Evolutionary conservation across 306 rosid species (phyloP).

Genomic region (Gastrolobium villosum): DNA sequence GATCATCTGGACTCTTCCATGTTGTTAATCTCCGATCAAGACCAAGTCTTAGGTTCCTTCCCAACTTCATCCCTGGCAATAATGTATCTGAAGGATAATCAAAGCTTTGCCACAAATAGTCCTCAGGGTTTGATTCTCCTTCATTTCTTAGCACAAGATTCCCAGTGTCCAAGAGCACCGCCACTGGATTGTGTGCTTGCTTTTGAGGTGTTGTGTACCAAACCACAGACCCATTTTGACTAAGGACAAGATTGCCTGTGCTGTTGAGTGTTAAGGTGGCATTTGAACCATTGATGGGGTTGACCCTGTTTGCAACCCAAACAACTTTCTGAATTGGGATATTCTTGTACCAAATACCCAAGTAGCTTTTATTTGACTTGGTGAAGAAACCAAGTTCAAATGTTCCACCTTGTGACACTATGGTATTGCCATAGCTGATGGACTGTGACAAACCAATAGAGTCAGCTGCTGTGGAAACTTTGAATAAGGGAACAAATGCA

Average conservation of each 20-base stretch:
- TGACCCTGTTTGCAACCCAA: conserved; percentile 48
- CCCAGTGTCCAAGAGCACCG: no score
- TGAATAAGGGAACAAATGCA: neutral
- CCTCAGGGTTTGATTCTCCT: no score
- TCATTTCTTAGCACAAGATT: no score
- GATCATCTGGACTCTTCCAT: conserved; percentile 47
- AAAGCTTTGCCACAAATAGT: conserved; percentile 51
- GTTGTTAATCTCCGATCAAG: neutral
- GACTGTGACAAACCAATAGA: neutral
- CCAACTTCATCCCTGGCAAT: conserved; percentile 49
- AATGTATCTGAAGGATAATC: conserved; percentile 45
- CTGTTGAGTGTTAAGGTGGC: conserved; percentile 22
- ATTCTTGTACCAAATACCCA: conserved; percentile 33
- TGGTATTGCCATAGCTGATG: neutral
- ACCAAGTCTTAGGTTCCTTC: conserved; percentile 37
- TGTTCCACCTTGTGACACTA: conserved; percentile 13
- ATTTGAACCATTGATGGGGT: conserved; percentile 47
- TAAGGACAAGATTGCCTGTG: conserved; percentile 43
- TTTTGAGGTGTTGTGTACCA: no score
- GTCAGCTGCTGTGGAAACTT: conserved; percentile 5
- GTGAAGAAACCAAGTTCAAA: conserved; percentile 50
- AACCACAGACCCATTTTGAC: neutral
- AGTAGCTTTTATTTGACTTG: conserved; percentile 27
- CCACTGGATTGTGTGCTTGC: no score
- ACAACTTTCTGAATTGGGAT: conserved; percentile 4